Evolutionary conservation across 2,329 filamentous ascomycete species (phyloP).

Genomic region (Colletotrichum sp.): DNA sequence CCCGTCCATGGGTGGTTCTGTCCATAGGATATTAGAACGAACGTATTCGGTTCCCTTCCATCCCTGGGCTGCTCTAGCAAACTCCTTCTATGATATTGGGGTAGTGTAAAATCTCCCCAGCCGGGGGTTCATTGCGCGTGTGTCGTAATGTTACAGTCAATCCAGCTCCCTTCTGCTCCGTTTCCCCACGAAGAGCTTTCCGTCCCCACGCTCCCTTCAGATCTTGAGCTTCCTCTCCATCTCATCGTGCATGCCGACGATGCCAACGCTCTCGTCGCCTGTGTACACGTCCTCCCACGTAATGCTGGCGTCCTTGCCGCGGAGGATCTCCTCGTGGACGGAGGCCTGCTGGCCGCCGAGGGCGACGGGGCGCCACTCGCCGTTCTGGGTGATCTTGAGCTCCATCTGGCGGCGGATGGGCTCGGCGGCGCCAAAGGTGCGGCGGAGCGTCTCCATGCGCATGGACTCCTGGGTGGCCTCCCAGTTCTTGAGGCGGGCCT

Average conservation of each 20-base stretch:
- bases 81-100: not conserved
- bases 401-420: constrained; percentile 95
- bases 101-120: not conserved
- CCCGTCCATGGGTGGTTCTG: constrained; percentile 18
- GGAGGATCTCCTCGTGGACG: constrained; percentile 89
- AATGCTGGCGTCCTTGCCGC: constrained; percentile 77
- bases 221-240: constrained; percentile 94
- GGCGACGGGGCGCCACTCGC: constrained; percentile 79
- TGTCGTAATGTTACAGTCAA: constrained; percentile 11
- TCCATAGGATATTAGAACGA: constrained; percentile 23
- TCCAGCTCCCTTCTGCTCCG: not conserved
- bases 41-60: constrained; percentile 4
- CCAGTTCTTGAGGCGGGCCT: constrained; percentile 88
- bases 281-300: constrained; percentile 94
- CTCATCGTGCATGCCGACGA: constrained; percentile 84
- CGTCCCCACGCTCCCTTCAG: constrained; percentile 34
- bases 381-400: constrained; percentile 81
- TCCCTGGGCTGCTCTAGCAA: not conserved
- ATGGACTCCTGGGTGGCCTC: constrained; percentile 84
- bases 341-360: constrained; percentile 66
- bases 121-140: constrained; percentile 2
- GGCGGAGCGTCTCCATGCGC: constrained; percentile 87
- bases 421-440: constrained; percentile 90
- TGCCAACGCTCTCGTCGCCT: constrained; percentile 75
- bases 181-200: not conserved